Conservation (phyloP, 192 early-diverging fungal genomes). For the Coemansia sp. region DNA sequence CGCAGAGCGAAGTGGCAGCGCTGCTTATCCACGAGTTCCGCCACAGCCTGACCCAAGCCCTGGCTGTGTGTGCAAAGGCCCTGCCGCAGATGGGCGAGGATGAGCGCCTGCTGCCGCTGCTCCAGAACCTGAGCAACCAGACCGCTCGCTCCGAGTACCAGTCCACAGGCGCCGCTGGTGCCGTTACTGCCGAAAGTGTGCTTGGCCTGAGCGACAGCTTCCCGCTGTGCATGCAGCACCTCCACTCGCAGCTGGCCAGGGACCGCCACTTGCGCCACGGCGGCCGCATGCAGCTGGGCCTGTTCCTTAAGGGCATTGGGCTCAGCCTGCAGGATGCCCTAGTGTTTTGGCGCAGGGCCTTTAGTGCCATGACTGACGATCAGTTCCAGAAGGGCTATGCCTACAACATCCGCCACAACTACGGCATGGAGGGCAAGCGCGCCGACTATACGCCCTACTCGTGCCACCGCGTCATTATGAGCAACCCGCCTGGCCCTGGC, state of each 20-base stretch:
- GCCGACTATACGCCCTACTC: constrained; percentile 76
- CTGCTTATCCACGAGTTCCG: constrained; percentile 80
- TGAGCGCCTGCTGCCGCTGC: constrained; percentile 83
- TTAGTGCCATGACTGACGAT: constrained; percentile 78
- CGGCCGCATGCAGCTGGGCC: constrained; percentile 86
- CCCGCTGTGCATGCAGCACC: constrained; percentile 89
- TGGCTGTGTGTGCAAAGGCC: constrained; percentile 70
- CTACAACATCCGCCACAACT: constrained; percentile 95
- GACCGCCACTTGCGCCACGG: constrained; percentile 85
- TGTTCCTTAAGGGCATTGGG: constrained; percentile 96
- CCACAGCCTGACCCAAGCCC: constrained; percentile 52
- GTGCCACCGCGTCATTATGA: constrained; percentile 86
- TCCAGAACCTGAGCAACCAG: constrained; percentile 85
- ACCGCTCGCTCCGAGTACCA: constrained; percentile 72
- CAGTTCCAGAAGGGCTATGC: constrained; percentile 92
- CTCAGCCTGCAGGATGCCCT: constrained; percentile 87
- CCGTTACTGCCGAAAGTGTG: constrained; percentile 68
- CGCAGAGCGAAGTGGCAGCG: constrained; percentile 66
- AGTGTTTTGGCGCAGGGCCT: constrained; percentile 87
- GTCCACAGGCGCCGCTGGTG: constrained; percentile 54
- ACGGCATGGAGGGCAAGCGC: constrained; percentile 92
- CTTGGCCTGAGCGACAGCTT: constrained; percentile 71
- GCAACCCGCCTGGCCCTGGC: constrained; percentile 73
- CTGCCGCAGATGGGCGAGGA: constrained; percentile 91
- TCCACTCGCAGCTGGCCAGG: constrained; percentile 68